These are phyloP conservation scores for Graphilbum sp. DNA, from an alignment of 2,329 filamentous ascomycete genomes.

Conservation along the genomic window DNA sequence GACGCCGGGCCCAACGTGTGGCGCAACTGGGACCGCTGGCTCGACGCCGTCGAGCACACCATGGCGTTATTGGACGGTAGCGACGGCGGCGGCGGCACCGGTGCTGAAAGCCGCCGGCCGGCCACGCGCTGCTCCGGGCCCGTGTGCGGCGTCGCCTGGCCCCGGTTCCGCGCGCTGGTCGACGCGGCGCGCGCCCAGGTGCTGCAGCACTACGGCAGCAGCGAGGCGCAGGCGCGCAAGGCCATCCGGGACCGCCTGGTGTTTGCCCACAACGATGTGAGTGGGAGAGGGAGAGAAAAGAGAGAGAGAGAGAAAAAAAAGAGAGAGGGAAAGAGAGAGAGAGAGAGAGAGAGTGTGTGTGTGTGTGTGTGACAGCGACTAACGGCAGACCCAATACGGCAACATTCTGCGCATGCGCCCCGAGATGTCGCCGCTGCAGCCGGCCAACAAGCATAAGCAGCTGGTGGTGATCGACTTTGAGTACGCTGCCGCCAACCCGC, in stretches of 20 bases:
- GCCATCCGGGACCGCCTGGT: constrained; percentile 57
- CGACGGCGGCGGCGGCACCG: constrained; percentile 13
- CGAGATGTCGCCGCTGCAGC: constrained; percentile 71
- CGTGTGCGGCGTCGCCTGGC: constrained; percentile 75
- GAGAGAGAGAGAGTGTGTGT: too few relatives aligned
- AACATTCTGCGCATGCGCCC: constrained; percentile 70
- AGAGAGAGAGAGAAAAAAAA: too few relatives aligned
- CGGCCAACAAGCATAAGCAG: constrained; percentile 89
- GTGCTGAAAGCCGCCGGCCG: constrained; percentile 13
- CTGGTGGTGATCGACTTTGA: constrained; percentile 97
- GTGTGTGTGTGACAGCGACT: too few relatives aligned
- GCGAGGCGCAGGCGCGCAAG: constrained; percentile 29
- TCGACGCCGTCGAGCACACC: constrained; percentile 46
- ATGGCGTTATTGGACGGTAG: constrained; percentile 31
- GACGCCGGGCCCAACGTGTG: constrained; percentile 69
- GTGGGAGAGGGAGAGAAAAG: too few relatives aligned
- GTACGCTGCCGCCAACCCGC: constrained; percentile 78
- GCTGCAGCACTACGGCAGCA: constrained; percentile 47
- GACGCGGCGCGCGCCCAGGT: constrained; percentile 64
- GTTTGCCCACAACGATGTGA: constrained; percentile 95
- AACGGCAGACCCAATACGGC: constrained; percentile 76
- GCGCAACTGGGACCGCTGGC: constrained; percentile 91
- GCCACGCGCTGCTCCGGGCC: constrained; percentile 55
- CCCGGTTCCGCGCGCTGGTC: constrained; percentile 55
- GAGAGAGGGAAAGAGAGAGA: too few relatives aligned